Evolutionary conservation across 768 basidiomycete species (phyloP), one percentile per base, ranked within the genome.

Genomic region (Lactarius psammicola): DNA sequence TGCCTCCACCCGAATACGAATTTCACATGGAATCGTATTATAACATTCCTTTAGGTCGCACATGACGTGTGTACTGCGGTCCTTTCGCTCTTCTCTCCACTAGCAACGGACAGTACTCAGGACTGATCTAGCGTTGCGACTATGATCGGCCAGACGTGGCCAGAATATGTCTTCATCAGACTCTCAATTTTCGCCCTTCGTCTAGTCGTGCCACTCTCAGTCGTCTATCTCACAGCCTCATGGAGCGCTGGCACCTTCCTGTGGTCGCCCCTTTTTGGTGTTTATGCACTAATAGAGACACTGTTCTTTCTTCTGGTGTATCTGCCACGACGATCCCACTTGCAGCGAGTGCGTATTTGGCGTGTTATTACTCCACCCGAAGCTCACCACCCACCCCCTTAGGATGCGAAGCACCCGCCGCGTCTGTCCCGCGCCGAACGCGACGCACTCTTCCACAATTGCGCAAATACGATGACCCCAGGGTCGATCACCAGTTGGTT

Each of bases 121-220:
- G 20, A 15, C 33, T 63, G 30, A 56, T 46, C 51, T 4, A 23
- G 38, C 38, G 3, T 51, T 46, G 7, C 28, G 13, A 46, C 30
- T 23, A 77, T 77, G 76, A 74, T 77, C 46, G 74, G 75, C 4
- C 62, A 67, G 28, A 75, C 72, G 26, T 46, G 78, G 42, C 75
- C 77, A 2, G 86, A 87, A 75, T 85, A 84, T 71, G 65, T 85
- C 64, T 80, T 83, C 70, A 87, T 88, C 57, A 78, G 78, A 58
- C 55, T 72, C 10, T 76, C 75, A 46, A 86, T 88, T 57, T 38
- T 75, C 10, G 71, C 66, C 8, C 78, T 88, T 30, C 83, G 79
- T 28, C 76, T 81, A 65, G 69, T 87, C 33, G 79, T 83, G 0
- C 86, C 86, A 18, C 71, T 78, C 44, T 85, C 85, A 73, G 69